Conservation (phyloP, 148 eudicot species). For the Chenopodium suecicum region DNA sequence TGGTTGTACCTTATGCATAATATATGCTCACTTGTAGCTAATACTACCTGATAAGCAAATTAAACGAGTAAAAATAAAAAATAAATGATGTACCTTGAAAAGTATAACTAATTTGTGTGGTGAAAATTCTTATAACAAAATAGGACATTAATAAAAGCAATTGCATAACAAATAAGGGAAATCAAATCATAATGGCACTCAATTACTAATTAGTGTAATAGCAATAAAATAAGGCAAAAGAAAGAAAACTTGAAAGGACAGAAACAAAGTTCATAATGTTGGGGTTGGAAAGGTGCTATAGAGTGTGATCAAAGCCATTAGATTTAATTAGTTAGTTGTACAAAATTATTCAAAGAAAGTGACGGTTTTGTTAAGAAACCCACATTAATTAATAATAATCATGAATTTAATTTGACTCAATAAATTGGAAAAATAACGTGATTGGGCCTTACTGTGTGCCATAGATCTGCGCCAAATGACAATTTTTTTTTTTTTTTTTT, state of each 20-base stretch:
- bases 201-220: not conserved
- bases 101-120: too few relatives aligned
- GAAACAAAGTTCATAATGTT: conserved; percentile 15
- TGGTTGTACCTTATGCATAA: too few relatives aligned
- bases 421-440: conserved; percentile 16
- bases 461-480: conserved; percentile 7
- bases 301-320: conserved; percentile 33
- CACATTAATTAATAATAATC: not conserved
- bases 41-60: too few relatives aligned
- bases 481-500: too few relatives aligned
- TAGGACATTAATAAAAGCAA: not conserved
- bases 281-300: conserved; percentile 27
- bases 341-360: not conserved
- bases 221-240: not conserved
- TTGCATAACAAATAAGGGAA: not conserved
- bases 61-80: too few relatives aligned
- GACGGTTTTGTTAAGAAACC: conserved; percentile 28
- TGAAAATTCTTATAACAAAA: not conserved
- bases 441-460: conserved; percentile 16
- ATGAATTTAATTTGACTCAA: not conserved
- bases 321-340: not conserved
- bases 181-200: not conserved
- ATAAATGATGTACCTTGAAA: too few relatives aligned
- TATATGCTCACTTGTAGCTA: too few relatives aligned
- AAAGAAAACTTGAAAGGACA: conserved; percentile 19